These are phyloP conservation scores for Pascua sp. DNA, from an alignment of 1,284 basidiomycete genomes.

Conservation along the genomic window DNA sequence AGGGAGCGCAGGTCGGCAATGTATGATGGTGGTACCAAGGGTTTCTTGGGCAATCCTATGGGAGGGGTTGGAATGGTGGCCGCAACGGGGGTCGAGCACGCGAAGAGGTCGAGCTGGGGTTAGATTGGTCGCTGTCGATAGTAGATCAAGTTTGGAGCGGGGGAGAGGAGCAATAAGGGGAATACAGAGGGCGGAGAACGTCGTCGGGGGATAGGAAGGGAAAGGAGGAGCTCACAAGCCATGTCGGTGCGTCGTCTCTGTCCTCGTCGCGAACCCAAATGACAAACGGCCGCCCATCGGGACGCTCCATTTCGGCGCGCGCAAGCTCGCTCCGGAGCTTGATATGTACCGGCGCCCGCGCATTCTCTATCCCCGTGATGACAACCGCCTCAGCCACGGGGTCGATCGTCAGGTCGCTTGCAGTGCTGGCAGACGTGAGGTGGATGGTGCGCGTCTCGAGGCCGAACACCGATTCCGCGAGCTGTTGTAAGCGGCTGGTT, in stretches of 20 bases:
- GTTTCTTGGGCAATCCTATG: not conserved
- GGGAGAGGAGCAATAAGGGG: too few relatives aligned
- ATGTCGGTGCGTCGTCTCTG: slow-evolving; percentile 22
- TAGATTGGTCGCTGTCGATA: not conserved
- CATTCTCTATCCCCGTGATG: slow-evolving; percentile 33
- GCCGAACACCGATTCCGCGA: slow-evolving; percentile 29
- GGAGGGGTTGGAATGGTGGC: slow-evolving; percentile 17
- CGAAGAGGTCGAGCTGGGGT: slow-evolving; percentile 36
- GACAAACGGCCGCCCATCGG: slow-evolving; percentile 20
- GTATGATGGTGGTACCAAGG: slow-evolving; percentile 27
- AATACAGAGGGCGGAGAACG: too few relatives aligned
- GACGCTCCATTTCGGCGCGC: slow-evolving; percentile 1
- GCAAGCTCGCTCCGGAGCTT: slow-evolving; percentile 19
- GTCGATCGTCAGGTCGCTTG: slow-evolving; percentile 1
- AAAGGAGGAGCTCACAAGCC: slow-evolving; percentile 29
- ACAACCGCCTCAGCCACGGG: slow-evolving; percentile 24
- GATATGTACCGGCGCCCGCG: slow-evolving; percentile 25
- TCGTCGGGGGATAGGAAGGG: too few relatives aligned
- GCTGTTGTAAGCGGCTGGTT: slow-evolving; percentile 13
- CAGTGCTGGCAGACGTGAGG: slow-evolving; percentile 7
- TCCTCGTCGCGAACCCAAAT: slow-evolving; percentile 40
- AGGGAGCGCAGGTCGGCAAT: slow-evolving; percentile 27
- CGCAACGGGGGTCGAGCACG: slow-evolving; percentile 15
- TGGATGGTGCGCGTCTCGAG: slow-evolving; percentile 17
- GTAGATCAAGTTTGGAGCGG: not conserved